Base-by-base conservation (phyloP, 306 rosid species). In the Mimosa bimucronata region DNA sequence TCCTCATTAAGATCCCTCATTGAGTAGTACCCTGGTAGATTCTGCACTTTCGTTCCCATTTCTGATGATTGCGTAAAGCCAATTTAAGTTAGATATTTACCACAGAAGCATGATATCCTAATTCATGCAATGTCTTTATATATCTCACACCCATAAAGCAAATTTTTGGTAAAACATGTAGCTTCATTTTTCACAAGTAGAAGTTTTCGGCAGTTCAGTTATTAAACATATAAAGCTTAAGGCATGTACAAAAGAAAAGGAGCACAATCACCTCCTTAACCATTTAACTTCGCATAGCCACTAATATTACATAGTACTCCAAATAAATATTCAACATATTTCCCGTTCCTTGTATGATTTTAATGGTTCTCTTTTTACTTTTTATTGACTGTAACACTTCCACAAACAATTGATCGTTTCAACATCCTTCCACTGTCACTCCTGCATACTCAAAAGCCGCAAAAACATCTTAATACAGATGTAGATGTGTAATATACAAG, bases 21-120 rank as follows among this genome's bases (percentile, higher is more conserved):
- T 50, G 98, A 79, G 85, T 83, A 87, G 88, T 90, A 89, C 65
- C 92, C 92, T 16, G 97, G 94, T 78, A 89, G 85, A 83, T 86
- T 86, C 85, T 95, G 97, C 87, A 95, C 92, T 87, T 95, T 92
- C 82, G 98, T 92, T 88, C 98, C 98, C 98, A 95, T 95, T 82
- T 93, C 97, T 95, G 89, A 80, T 50, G 81, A 82, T 70, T 77
- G 45, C 71, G 30, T 71, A 66, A 42, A 37, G 68, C n/a, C 70
- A 30, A 74, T 45, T 37, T 77, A 55, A 79, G 74, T 14, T 2
- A 65, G 77, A 81, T 48, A 58, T 67, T 50, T 60, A 74, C 21
- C 42, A 62, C 9, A 4, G 41, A 62, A 29, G 31, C 77, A 57
- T 65, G 52, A 67, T 18, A 66, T 73, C 53, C 38, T 61, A 73